phyloP scores from a whole-genome alignment of 2,329 filamentous ascomycete species.

The Fusarium chlamydosporum region DNA sequence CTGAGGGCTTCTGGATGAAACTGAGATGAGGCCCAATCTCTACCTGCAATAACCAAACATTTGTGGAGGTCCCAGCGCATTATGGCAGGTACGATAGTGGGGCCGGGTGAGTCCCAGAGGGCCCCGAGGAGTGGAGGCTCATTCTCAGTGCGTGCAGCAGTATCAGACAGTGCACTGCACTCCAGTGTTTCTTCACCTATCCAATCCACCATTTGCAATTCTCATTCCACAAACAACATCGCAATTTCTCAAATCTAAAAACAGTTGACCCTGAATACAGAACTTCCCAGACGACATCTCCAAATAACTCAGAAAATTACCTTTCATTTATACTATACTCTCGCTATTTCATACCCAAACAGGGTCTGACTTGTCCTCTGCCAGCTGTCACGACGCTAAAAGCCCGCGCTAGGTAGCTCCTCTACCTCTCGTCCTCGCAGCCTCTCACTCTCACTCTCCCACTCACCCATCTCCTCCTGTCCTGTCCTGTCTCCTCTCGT shows the following conservation, averaged over 20 bases:
- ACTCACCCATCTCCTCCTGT: conserved; percentile 15
- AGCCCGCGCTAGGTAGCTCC: conserved; percentile 25
- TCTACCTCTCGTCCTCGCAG: conserved; percentile 19
- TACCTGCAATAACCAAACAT: conserved; percentile 16
- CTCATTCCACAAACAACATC: conserved; percentile 20
- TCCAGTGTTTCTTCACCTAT: not conserved
- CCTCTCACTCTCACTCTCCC: conserved; percentile 1
- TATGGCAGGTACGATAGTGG: conserved; percentile 7
- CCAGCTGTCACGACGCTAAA: conserved; percentile 42
- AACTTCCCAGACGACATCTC: not conserved
- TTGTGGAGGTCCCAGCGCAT: conserved; percentile 24
- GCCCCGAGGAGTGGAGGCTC: conserved; percentile 16
- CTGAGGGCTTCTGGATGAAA: conserved; percentile 8
- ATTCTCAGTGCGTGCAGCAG: conserved; percentile 24
- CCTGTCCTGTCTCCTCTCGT: conserved; percentile 5
- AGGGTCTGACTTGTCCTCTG: conserved; percentile 25
- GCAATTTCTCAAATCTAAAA: conserved; percentile 2
- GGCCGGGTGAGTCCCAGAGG: not conserved
- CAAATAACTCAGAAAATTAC: not conserved
- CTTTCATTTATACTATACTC: not conserved
- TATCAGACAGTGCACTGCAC: conserved; percentile 23
- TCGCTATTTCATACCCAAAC: not conserved
- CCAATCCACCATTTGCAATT: conserved; percentile 13
- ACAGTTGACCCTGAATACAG: not conserved
- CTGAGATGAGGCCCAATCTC: conserved; percentile 27